Evolutionary conservation across 176 grass and related monocot species (phyloP).

Genomic region (Hyparrhenia diplandra): DNA sequence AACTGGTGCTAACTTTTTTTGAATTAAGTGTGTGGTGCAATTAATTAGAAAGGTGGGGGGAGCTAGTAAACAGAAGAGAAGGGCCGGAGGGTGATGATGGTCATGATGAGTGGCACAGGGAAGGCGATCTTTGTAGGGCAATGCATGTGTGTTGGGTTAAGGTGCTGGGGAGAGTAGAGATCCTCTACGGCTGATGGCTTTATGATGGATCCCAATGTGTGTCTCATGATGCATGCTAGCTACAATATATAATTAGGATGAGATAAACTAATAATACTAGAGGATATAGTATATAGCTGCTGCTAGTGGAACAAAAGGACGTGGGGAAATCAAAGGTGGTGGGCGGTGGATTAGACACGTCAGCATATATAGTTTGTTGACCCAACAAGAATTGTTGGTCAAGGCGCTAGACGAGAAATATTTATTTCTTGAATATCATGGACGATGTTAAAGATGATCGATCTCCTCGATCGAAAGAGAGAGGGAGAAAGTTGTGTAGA

Average conservation of each 20-base stretch:
- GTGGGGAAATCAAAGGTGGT: no score
- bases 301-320: neutral
- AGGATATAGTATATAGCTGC: no score
- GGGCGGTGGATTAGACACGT: neutral
- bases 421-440: neutral
- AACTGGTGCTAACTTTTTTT: neutral
- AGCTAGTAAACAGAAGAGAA: neutral
- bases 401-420: neutral
- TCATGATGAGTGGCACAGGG: slow-evolving; percentile 21
- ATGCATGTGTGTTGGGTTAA: neutral
- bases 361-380: neutral
- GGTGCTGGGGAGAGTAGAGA: neutral
- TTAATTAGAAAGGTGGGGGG: neutral
- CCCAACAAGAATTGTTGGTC: neutral
- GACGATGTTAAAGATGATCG: neutral
- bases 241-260: neutral
- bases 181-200: slow-evolving; percentile 37
- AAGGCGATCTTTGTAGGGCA: slow-evolving; percentile 10
- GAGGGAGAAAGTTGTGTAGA: no score
- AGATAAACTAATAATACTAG: neutral
- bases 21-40: neutral
- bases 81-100: neutral
- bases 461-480: no score
- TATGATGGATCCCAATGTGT: slow-evolving; percentile 37
- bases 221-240: neutral